Percentiles rank a stretch among this genome's conserved stretches.
Evolutionary conservation across 2,329 filamentous ascomycete species (phyloP).

Genomic region (Fusarium sp.): DNA sequence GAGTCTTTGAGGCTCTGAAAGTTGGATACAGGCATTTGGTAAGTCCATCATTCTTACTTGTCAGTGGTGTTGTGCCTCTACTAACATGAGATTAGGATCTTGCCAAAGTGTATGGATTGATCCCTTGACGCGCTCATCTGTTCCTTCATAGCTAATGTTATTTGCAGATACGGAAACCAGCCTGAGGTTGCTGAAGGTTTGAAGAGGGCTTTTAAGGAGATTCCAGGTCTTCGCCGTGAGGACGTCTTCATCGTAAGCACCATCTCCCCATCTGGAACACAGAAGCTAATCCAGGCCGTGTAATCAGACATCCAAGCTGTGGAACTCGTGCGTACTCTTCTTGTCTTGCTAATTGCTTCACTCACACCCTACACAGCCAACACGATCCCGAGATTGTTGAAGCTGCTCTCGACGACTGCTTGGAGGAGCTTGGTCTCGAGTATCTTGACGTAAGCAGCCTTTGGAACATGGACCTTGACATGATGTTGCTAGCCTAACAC

Average conservation of each 20-base stretch:
- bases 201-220: background rate
- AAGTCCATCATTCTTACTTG: background rate
- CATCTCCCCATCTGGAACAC: background rate
- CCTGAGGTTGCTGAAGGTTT: background rate
- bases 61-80: background rate
- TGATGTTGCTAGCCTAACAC: background rate
- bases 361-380: background rate
- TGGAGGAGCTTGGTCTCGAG: conserved; percentile 5
- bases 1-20: conserved; percentile 10
- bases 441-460: conserved; percentile 3
- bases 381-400: conserved; percentile 1
- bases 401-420: background rate
- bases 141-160: background rate
- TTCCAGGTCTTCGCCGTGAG: background rate
- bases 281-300: background rate
- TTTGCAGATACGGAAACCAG: background rate
- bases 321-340: background rate
- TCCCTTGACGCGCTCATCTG: background rate
- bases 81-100: background rate
- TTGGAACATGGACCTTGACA: background rate
- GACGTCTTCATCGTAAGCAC: background rate
- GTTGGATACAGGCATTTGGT: conserved; percentile 6
- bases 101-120: background rate
- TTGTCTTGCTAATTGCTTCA: background rate
- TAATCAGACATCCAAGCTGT: background rate